Conservation (phyloP, 2,329 filamentous ascomycete genomes). For the Phaeosphaeriaceae sp. region DNA sequence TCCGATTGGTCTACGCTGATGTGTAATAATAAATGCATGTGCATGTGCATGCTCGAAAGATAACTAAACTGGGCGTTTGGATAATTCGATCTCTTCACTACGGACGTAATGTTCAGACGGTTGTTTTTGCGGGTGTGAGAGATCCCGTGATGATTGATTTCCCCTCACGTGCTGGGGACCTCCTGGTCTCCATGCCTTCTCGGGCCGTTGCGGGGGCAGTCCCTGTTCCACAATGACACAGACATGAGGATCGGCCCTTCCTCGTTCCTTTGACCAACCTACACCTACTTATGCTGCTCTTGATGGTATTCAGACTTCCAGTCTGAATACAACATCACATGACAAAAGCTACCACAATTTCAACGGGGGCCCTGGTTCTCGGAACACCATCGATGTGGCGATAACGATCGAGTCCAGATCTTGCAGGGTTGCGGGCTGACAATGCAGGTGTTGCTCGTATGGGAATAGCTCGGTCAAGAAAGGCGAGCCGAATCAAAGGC, state of each 20-base stretch:
- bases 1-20: too few species aligned
- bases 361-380: constrained; percentile 9
- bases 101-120: too few species aligned
- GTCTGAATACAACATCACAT: not conserved
- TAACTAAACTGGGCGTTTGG: too few species aligned
- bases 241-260: constrained; percentile 6
- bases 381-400: constrained; percentile 5
- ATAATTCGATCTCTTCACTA: too few species aligned
- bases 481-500: not conserved
- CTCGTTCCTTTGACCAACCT: not conserved
- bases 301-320: too few species aligned
- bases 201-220: too few species aligned
- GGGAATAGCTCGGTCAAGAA: not conserved
- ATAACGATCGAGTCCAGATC: constrained; percentile 1
- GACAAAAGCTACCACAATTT: not conserved
- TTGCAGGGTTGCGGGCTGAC: not conserved
- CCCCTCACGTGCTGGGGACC: too few species aligned
- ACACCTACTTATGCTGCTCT: not conserved
- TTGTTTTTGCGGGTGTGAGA: too few species aligned
- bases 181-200: too few species aligned
- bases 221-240: not conserved
- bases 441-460: not conserved
- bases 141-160: too few species aligned
- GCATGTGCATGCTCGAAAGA: too few species aligned
- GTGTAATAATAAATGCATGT: too few species aligned